Conservation (phyloP, 495 filamentous ascomycete species). For the Aspergillus conjunctus region DNA sequence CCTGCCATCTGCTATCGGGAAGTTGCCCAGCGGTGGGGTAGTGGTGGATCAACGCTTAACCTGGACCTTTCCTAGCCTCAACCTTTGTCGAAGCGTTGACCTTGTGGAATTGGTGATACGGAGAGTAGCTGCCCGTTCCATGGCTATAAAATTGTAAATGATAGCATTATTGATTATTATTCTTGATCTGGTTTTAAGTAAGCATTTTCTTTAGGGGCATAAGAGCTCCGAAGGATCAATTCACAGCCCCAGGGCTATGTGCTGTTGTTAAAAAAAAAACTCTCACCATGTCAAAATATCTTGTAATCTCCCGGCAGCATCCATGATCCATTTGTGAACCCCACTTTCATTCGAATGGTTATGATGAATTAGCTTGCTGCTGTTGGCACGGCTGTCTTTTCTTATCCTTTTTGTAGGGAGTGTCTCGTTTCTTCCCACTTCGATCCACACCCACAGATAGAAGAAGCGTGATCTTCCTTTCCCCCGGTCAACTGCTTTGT, state of each 20-base stretch:
- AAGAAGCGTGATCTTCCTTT: not conserved
- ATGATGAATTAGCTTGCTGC: not conserved
- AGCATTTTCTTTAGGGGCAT: not conserved
- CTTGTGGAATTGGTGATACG: not conserved
- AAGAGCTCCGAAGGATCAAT: not conserved
- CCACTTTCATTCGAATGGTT: not conserved
- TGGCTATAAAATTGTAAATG: not conserved
- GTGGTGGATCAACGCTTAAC: constrained; percentile 1
- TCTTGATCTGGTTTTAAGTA: not conserved
- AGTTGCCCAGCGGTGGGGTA: constrained; percentile 2
- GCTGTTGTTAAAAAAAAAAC: not conserved
- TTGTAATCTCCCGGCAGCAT: not conserved
- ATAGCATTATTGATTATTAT: not conserved
- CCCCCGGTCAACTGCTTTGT: not conserved
- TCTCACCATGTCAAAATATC: not conserved
- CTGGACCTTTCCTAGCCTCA: constrained; percentile 2
- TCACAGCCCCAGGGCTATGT: constrained; percentile 4
- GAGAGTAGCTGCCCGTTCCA: not conserved
- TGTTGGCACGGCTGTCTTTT: not conserved
- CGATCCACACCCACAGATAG: not conserved
- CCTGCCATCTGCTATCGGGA: not conserved
- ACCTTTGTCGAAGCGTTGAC: not conserved
- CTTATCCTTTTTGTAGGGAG: not conserved
- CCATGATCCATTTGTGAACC: not conserved
- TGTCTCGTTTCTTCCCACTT: not conserved